These are phyloP conservation scores for Zelopaecilomyces penicillatus DNA, from an alignment of 2,329 filamentous ascomycete species.

Conservation along the genomic window DNA sequence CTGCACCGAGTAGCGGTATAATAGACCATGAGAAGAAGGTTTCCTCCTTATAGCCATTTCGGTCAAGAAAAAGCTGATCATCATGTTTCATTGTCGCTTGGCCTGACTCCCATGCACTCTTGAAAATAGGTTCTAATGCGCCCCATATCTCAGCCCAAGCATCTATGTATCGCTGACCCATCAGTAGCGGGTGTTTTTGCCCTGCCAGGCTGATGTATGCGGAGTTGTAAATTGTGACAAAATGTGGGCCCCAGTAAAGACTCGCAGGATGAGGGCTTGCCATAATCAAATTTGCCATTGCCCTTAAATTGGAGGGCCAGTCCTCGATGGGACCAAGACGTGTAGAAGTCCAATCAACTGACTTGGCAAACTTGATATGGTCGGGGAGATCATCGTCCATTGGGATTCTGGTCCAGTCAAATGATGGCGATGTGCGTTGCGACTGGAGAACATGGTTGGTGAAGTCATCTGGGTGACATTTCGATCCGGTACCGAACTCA, in stretches of 20 bases:
- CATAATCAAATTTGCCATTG: slow-evolving; percentile 79
- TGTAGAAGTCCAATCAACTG: slow-evolving; percentile 65
- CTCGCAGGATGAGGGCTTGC: slow-evolving; percentile 65
- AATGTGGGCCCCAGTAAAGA: slow-evolving; percentile 71
- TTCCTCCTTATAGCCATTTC: slow-evolving; percentile 65
- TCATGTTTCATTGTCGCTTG: slow-evolving; percentile 81
- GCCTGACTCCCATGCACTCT: slow-evolving; percentile 57
- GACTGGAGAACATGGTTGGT: slow-evolving; percentile 25
- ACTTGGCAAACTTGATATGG: slow-evolving; percentile 66
- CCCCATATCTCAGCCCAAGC: slow-evolving; percentile 71
- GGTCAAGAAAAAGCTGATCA: slow-evolving; percentile 63
- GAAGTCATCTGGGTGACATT: slow-evolving; percentile 32
- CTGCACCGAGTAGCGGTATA: slow-evolving; percentile 65
- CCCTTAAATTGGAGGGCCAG: slow-evolving; percentile 64
- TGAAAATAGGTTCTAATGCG: slow-evolving; percentile 59
- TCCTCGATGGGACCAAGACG: slow-evolving; percentile 65
- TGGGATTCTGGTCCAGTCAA: slow-evolving; percentile 74
- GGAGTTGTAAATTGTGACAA: slow-evolving; percentile 63
- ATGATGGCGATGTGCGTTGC: slow-evolving; percentile 41
- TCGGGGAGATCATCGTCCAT: slow-evolving; percentile 53
- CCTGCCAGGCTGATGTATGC: slow-evolving; percentile 64
- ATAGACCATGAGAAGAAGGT: slow-evolving; percentile 79
- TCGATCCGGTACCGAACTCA: slow-evolving; percentile 13
- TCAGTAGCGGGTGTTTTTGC: slow-evolving; percentile 65
- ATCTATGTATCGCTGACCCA: slow-evolving; percentile 62